Base-by-base conservation (phyloP, 768 basidiomycete species). In the Pholiota microspora region DNA sequence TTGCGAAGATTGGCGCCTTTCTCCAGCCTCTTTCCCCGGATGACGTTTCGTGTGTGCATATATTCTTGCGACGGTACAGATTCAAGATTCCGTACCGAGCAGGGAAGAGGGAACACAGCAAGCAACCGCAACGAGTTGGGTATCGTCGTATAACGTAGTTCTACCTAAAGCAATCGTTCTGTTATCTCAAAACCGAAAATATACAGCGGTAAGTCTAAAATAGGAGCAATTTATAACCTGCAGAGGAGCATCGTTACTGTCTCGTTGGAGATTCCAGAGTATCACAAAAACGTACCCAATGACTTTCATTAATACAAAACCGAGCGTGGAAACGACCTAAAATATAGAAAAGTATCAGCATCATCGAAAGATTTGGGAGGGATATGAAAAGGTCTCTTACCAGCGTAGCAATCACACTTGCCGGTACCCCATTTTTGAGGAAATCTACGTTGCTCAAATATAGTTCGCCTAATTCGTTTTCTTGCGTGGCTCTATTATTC, bases 401-500 rank as follows among this genome's bases (percentile, higher is more conserved):
- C 61, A 88, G 64, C 0, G 89, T 85, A 12, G 96, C 90, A 40
- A 98, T 84, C 53, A 97, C 77, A 59, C 92, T 94, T n/a, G 95
- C 92, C 0, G 94, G 95, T 15, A 98, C 84, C 42, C 95, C 94
- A 60, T 93, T 94, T 76, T 92, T 92, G 61, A 97, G 71, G 74
- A 98, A 97, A 70, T 98, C 95, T 7, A 87, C 69, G 67, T 92
- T 86, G 47, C 86, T 73, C 42, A 94, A 77, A 75, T 97, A 99
- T 32, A 89, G 71, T 62, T 93, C 85, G 2, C 97, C 96, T 49
- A 98, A 80, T 65, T 97, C 94, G 67, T 98, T 89, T 65, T 97
- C 95, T 68, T 96, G 92, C 6, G 92, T 92, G 4, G 92, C 92
- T 46, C 90, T 92, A 56, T 51, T 21, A 35, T 55, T 50, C 40